Evolutionary conservation across 768 basidiomycete genomes (phyloP).

Genomic region (Nidularia sp.): DNA sequence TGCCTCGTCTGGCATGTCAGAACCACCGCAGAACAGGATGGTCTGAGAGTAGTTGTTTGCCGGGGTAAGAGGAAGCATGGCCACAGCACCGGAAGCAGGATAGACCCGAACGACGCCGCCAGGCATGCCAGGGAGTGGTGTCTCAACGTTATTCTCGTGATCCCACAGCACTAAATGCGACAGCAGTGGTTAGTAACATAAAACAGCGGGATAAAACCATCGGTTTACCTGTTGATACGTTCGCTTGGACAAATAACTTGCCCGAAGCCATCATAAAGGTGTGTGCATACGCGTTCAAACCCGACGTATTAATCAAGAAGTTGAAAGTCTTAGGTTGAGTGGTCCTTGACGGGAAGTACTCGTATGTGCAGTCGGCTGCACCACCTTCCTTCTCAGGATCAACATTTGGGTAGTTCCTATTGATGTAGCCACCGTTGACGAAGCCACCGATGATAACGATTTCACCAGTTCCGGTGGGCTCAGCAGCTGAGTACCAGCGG

Average conservation of each 20-base stretch:
- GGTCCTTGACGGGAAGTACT: slow-evolving; percentile 72
- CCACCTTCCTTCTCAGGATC: slow-evolving; percentile 64
- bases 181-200: neutral
- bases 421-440: slow-evolving; percentile 74
- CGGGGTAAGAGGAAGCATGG: slow-evolving; percentile 89
- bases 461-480: slow-evolving; percentile 71
- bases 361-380: slow-evolving; percentile 77
- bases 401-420: slow-evolving; percentile 65
- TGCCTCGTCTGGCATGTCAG: slow-evolving; percentile 62
- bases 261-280: slow-evolving; percentile 74
- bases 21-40: slow-evolving; percentile 88
- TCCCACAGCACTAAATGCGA: slow-evolving; percentile 42
- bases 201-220: neutral
- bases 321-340: slow-evolving; percentile 46
- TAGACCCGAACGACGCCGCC: slow-evolving; percentile 74
- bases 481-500: slow-evolving; percentile 80
- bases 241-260: slow-evolving; percentile 79
- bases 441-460: slow-evolving; percentile 82
- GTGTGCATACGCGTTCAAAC: slow-evolving; percentile 75
- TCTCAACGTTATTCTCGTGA: slow-evolving; percentile 51
- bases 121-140: slow-evolving; percentile 69
- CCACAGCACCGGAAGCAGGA: slow-evolving; percentile 83
- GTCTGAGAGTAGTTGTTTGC: slow-evolving; percentile 86
- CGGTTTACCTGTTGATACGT: slow-evolving; percentile 65
- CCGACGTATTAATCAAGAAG: slow-evolving; percentile 70